phyloP scores from a whole-genome alignment of 2,329 filamentous ascomycete genomes.

The Colletotrichum acutatum region DNA sequence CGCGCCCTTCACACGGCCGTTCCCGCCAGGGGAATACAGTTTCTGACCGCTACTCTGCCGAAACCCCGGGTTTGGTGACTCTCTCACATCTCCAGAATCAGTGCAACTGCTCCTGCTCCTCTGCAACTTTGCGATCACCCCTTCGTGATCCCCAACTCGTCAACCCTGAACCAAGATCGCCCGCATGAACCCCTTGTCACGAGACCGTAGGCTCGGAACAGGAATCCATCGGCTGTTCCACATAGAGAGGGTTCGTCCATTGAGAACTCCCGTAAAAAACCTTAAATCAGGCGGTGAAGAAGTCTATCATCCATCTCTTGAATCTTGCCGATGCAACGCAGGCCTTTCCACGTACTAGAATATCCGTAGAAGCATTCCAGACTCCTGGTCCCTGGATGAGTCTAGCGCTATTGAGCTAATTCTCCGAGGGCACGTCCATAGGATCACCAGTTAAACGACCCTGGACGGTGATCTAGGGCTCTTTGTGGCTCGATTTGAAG shows the following conservation, averaged over 20 bases:
- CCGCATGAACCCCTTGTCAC: slow-evolving; percentile 11
- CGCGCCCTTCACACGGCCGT: not conserved
- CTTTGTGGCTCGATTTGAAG: not conserved
- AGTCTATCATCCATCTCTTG: not conserved
- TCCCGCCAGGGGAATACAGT: not conserved
- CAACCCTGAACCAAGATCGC: not conserved
- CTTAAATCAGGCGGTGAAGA: not conserved
- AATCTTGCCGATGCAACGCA: not conserved
- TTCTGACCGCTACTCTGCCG: slow-evolving; percentile 15
- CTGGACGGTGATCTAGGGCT: not conserved
- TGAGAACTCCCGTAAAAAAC: not conserved
- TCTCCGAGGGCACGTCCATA: slow-evolving; percentile 17
- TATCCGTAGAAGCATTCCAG: not conserved
- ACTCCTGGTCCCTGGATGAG: not conserved
- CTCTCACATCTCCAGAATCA: not conserved
- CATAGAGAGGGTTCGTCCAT: not conserved
- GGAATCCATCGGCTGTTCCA: slow-evolving; percentile 2
- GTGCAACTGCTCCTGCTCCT: not conserved
- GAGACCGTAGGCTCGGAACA: slow-evolving; percentile 1
- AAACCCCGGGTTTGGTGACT: not conserved
- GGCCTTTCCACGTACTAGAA: not conserved
- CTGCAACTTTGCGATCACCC: not conserved
- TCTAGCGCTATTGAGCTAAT: slow-evolving; percentile 29
- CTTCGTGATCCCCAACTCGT: not conserved
- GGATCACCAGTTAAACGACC: not conserved